phyloP scores from a whole-genome alignment of 371 early-diverging fungal genomes.

The Globomyces sp. region DNA sequence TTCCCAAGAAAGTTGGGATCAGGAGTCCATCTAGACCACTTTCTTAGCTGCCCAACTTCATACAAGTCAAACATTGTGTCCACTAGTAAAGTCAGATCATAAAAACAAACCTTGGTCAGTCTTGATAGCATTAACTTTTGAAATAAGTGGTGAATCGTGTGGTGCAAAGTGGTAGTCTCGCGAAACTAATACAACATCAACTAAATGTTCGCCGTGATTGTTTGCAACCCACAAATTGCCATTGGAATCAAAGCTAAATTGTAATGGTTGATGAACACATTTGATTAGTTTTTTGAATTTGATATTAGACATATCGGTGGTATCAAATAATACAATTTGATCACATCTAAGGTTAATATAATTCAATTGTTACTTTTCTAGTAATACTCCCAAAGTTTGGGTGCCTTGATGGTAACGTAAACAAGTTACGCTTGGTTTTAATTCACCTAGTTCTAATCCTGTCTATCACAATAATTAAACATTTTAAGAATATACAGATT shows the following conservation, averaged over 20 bases:
- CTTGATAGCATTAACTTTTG: background rate
- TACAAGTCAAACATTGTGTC: conserved; percentile 11
- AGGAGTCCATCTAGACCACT: conserved; percentile 5
- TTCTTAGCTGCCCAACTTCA: conserved; percentile 9
- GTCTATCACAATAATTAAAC: background rate
- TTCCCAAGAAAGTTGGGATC: background rate
- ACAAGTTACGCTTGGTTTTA: background rate
- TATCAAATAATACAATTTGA: conserved; percentile 4
- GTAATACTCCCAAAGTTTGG: conserved; percentile 5
- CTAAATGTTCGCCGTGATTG: background rate
- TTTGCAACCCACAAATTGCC: conserved; percentile 15
- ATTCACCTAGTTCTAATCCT: conserved; percentile 2
- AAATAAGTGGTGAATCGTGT: background rate
- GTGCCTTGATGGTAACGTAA: background rate
- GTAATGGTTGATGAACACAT: background rate
- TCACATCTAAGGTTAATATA: background rate
- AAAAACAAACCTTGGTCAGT: background rate
- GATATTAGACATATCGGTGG: background rate
- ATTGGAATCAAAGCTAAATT: background rate
- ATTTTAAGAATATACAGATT: background rate
- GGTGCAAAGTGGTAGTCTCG: too few species aligned
- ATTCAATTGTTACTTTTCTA: background rate
- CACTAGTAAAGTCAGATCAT: background rate
- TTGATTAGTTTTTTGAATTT: conserved; percentile 2
- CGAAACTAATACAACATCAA: background rate